Percentiles rank a stretch among this genome's conserved stretches.
These are phyloP conservation scores for button mushroom (Agaricus bisporus) DNA, from an alignment of 768 basidiomycete species.

Conservation along the genomic window DNA sequence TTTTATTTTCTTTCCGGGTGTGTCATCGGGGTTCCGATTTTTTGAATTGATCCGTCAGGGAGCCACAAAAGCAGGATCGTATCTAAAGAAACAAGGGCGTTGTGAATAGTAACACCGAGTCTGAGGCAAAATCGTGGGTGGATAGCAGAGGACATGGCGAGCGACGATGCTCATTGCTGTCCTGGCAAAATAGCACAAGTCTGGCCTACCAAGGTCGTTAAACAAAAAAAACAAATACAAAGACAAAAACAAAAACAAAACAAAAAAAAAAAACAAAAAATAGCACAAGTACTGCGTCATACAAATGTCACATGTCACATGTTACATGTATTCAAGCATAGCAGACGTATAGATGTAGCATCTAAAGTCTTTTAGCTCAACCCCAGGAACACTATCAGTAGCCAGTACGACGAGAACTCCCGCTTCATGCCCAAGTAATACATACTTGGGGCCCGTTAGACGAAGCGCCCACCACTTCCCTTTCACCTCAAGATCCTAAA, in stretches of 20 bases:
- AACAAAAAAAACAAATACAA: too few relatives aligned
- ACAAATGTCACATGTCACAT: too few relatives aligned
- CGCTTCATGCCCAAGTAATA: neutral
- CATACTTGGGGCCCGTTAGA: neutral
- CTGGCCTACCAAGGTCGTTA: too few relatives aligned
- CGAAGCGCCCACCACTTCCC: neutral
- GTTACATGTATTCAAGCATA: neutral
- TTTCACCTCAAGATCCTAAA: neutral
- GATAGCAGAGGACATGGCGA: too few relatives aligned
- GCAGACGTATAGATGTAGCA: neutral
- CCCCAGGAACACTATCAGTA: too few relatives aligned
- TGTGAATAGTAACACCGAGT: neutral
- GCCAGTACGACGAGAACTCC: neutral
- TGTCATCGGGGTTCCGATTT: neutral
- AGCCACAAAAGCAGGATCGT: neutral
- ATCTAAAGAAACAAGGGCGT: neutral
- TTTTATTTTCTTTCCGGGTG: neutral
- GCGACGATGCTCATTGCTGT: too few relatives aligned
- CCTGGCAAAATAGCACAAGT: too few relatives aligned
- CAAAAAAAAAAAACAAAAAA: too few relatives aligned
- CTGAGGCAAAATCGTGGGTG: neutral
- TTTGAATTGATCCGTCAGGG: constrained; percentile 7
- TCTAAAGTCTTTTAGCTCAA: too few relatives aligned
- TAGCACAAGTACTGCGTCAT: too few relatives aligned
- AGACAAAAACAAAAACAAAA: too few relatives aligned